Conservation (phyloP, 164 flowering plant species). For the Macadamia tetraphylla region DNA sequence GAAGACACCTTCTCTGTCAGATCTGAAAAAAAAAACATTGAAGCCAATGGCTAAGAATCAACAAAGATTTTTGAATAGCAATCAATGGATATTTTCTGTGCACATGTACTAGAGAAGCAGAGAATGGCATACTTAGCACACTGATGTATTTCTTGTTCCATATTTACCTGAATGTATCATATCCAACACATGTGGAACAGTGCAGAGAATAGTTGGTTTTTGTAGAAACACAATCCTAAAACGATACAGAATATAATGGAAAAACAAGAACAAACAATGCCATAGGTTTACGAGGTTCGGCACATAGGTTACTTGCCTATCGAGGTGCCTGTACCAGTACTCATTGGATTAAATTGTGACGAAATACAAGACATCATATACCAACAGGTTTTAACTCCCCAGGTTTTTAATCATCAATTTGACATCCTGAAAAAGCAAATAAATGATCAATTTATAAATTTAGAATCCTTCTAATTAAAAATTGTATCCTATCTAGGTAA, state of each 20-base stretch:
- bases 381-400: too few species aligned
- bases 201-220: conserved; percentile 87
- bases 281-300: too few species aligned
- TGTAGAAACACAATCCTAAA: too few species aligned
- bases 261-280: too few species aligned
- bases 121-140: background rate
- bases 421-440: conserved; percentile 59
- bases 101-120: background rate
- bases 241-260: too few species aligned
- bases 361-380: too few species aligned
- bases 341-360: too few species aligned
- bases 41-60: conserved; percentile 6
- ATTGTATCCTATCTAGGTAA: background rate
- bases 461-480: conserved; percentile 1
- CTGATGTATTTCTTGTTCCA: background rate
- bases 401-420: conserved; percentile 80
- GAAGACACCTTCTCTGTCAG: conserved; percentile 67
- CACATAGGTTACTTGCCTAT: too few species aligned
- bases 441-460: conserved; percentile 2
- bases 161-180: conserved; percentile 69
- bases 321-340: too few species aligned
- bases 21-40: conserved; percentile 62
- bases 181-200: conserved; percentile 96
- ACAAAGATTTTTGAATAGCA: background rate
- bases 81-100: too few species aligned